Conservation (phyloP, 2,329 filamentous ascomycete genomes). For the Ceratocystis albifundus region DNA sequence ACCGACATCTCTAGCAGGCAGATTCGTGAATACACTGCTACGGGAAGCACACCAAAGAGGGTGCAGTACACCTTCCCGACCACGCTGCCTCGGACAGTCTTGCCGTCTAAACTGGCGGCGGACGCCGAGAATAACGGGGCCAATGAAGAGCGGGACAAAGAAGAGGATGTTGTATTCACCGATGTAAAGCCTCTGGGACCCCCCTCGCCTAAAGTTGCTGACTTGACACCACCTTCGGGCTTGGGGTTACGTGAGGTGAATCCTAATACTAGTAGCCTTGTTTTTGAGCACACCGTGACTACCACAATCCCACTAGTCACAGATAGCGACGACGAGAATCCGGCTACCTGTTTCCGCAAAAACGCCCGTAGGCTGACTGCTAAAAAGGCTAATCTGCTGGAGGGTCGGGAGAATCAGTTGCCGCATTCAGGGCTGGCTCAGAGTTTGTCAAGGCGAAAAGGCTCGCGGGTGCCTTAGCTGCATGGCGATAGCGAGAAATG, state of each 20-base stretch:
- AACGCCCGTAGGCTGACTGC: slow-evolving; percentile 3
- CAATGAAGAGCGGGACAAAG: slow-evolving; percentile 30
- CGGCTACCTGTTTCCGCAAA: slow-evolving; percentile 1
- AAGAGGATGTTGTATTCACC: slow-evolving; percentile 35
- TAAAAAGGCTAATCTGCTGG: slow-evolving; percentile 19
- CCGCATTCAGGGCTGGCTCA: neutral
- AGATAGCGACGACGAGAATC: slow-evolving; percentile 1
- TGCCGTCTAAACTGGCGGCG: slow-evolving; percentile 37
- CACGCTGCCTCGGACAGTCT: slow-evolving; percentile 59
- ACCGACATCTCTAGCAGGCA: slow-evolving; percentile 51
- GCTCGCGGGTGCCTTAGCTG: slow-evolving; percentile 10
- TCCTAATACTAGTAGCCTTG: slow-evolving; percentile 31
- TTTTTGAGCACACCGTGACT: slow-evolving; percentile 18
- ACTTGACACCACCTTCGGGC: slow-evolving; percentile 26
- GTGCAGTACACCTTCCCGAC: slow-evolving; percentile 69
- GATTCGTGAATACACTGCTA: slow-evolving; percentile 71
- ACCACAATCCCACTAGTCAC: slow-evolving; percentile 17
- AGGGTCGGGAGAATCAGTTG: slow-evolving; percentile 20
- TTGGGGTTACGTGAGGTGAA: slow-evolving; percentile 46
- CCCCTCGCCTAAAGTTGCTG: neutral
- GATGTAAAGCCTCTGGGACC: slow-evolving; percentile 28
- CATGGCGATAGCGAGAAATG: neutral
- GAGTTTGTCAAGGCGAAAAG: slow-evolving; percentile 6
- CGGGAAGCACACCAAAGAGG: slow-evolving; percentile 77
- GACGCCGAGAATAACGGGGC: slow-evolving; percentile 29